Base-by-base conservation (phyloP, 345 rosid species). In the Melaleuca alternifolia region DNA sequence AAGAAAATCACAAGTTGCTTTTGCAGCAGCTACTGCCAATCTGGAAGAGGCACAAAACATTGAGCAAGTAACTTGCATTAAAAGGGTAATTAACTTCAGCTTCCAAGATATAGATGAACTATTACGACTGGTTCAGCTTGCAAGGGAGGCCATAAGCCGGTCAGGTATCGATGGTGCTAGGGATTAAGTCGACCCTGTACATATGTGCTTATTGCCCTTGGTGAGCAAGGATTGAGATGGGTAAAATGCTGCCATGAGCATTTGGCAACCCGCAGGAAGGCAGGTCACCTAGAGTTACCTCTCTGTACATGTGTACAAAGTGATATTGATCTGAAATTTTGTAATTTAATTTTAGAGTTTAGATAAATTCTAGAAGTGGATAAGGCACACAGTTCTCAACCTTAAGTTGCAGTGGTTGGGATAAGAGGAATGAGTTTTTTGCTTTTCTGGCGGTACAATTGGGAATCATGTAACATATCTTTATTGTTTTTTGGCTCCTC, bases 81-180 rank as follows among this genome's bases (percentile, higher is more conserved):
- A 88, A 90, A 92, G 88, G 88, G 97, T 89, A 30, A 87, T 95
- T 86, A 93, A 95, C 89, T 95, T 93, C 86, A 93, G 94, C 93
- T 93, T 95, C 92, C 97, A 96, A 85, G 97, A 95, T 85, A 90
- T 95, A 82, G 94, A 93, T 56, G 92, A 88, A 54, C 90, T 96
- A 65, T 61, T 96, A 89, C 85, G 87, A 85, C 86, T 92, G 90
- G 94, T 94, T 89, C 93, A 90, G 90, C 91, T 84, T 51, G 95
- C 96, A 75, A 88, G 89, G 92, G 92, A 91, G 89, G 93, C 94
- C 86, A 89, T 94, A 87, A 89, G 88, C 85, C 88, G 87, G 85
- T 86, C 89, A 14, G 91, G 87, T 86, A 84, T 91, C 76, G 83
- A 86, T 87, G 90, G 86, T 85, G 89, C 88, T 87, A 92, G 90